Evolutionary conservation across 305 asterid species (phyloP), one percentile per base, ranked within the genome.

Genomic region (Fraxinus ornus): DNA sequence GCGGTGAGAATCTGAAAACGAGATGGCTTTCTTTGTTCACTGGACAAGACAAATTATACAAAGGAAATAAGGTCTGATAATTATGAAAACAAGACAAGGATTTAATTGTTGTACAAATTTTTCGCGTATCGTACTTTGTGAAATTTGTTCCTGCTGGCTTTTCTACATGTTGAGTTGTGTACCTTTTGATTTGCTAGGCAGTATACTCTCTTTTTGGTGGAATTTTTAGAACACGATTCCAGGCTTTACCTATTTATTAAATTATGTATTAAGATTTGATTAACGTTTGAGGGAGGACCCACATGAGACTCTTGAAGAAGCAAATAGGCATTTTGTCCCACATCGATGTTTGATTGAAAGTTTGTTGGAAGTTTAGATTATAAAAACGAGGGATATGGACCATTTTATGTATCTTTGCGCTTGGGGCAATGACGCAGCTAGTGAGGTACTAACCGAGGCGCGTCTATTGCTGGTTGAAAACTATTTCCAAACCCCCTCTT

Each of bases 381-480:
- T 64, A 83, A 83, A 79, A 21, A 0, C 0, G 30, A 60, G 28
- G 70, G 70, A 21, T 19, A 9, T 19, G 12, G 4, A 0, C 28
- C 0, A 7, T 1, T 0, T 0, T 0, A 1, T 0, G 2, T 7
- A 68, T 68, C 37, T 89, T 84, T 90, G 91, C 89, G 93, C 92
- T 91, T 91, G 93, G 91, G 93, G 92, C 93, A 88, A 90, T 91
- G 91, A 89, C 82, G 85, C 85, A 87, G 87, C 88, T 87, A 76
- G 81, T 89, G 90, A 86, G 91, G 92, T 88, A 22, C 77, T 84
- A 89, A 87, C 89, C 87, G 89, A 89, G 87, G 89, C 88, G 89
- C 88, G 92, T 88, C 90, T 79, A 88, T 88, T 89, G 91, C 89
- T 84, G 87, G 86, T 86, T 86, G 88, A 88, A 86, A 88, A 88